A percentile compares a stretch with the other conserved stretches of the same genome.
Conservation (phyloP, 495 filamentous ascomycete species). For the Copromyces sp. region DNA sequence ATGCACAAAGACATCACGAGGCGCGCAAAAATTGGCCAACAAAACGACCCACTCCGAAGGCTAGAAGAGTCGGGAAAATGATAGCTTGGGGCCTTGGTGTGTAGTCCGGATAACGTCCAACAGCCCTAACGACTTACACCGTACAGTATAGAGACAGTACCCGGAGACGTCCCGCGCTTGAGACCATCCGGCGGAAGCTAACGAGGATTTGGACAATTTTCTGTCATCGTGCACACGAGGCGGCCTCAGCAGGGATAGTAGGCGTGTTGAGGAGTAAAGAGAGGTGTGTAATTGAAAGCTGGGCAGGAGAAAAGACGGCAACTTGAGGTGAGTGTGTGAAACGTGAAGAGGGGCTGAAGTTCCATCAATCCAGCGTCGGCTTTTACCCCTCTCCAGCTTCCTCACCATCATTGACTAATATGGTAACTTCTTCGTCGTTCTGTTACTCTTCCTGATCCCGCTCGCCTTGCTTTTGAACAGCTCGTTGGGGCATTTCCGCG, state of each 20-base stretch:
- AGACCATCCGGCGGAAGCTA: background rate
- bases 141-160: background rate
- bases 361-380: background rate
- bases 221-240: background rate
- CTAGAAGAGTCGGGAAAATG: background rate
- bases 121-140: background rate
- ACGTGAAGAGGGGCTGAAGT: background rate
- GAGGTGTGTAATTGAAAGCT: background rate
- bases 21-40: background rate
- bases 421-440: background rate
- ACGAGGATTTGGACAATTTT: background rate
- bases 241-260: background rate
- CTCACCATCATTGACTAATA: background rate
- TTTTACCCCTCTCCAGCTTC: background rate
- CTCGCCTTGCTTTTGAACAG: background rate
- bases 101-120: background rate
- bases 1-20: slow-evolving; percentile 4
- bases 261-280: background rate
- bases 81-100: background rate
- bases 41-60: background rate
- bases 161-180: background rate
- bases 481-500: background rate
- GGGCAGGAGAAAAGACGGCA: background rate
- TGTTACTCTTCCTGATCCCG: background rate
- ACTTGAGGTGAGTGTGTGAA: background rate